Percentiles rank a stretch among this genome's conserved stretches.
Evolutionary conservation across 2,329 filamentous ascomycete genomes (phyloP).

Genomic region (Xylariomycetidae sp.): DNA sequence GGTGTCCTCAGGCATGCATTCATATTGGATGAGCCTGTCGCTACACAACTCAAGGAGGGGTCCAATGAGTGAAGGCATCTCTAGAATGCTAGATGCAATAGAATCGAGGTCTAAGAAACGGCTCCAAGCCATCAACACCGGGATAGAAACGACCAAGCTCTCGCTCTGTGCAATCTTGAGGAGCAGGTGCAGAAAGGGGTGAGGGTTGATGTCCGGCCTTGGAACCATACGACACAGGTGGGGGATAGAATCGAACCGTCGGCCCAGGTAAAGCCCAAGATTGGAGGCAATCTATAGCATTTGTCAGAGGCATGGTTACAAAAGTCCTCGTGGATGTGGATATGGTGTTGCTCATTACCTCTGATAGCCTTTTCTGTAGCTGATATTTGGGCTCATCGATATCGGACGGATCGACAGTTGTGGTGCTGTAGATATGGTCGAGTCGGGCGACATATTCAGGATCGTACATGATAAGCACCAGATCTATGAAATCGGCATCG

Average conservation of each 20-base stretch:
- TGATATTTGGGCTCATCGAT: slow-evolving; percentile 90
- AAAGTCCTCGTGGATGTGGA: too few species aligned
- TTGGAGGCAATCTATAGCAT: slow-evolving; percentile 69
- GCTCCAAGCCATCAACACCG: slow-evolving; percentile 85
- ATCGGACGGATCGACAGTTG: slow-evolving; percentile 71
- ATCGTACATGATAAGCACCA: slow-evolving; percentile 76
- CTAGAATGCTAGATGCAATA: slow-evolving; percentile 60
- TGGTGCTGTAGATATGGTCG: slow-evolving; percentile 73
- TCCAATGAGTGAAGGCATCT: slow-evolving; percentile 60
- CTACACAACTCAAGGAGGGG: slow-evolving; percentile 79
- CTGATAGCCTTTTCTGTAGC: slow-evolving; percentile 88
- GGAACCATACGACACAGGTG: too few species aligned
- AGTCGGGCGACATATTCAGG: slow-evolving; percentile 67
- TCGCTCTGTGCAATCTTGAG: slow-evolving; percentile 75
- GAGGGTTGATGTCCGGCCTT: slow-evolving; percentile 62
- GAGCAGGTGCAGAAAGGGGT: slow-evolving; percentile 74
- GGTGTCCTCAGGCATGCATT: slow-evolving; percentile 76
- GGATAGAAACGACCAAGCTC: slow-evolving; percentile 90
- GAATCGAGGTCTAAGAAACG: slow-evolving; percentile 68
- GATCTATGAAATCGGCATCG: slow-evolving; percentile 71
- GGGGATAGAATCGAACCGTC: too few species aligned
- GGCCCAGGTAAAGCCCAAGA: slow-evolving; percentile 77
- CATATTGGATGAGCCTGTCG: slow-evolving; percentile 79
- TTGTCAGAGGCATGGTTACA: too few species aligned
- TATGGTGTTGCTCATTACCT: slow-evolving; percentile 50